These are phyloP conservation scores for Mucor indicus DNA, from an alignment of 371 early-diverging fungal genomes.

Conservation along the genomic window DNA sequence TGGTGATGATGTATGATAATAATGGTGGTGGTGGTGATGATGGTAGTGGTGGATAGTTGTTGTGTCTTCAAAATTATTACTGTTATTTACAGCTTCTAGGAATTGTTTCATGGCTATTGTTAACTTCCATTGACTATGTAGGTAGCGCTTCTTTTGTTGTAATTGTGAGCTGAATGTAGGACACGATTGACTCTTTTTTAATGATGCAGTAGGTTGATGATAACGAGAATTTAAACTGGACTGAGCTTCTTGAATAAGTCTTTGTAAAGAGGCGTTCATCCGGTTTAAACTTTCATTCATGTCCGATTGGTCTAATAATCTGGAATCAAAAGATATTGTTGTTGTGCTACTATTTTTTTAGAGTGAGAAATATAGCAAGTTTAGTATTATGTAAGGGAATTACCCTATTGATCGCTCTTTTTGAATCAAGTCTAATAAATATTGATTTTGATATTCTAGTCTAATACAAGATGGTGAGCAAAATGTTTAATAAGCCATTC, in stretches of 20 bases:
- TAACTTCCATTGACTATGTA: conserved; percentile 15
- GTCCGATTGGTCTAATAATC: background rate
- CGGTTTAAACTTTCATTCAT: no score
- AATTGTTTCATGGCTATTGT: conserved; percentile 13
- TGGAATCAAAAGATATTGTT: background rate
- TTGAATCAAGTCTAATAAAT: conserved; percentile 1
- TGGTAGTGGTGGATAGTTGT: conserved; percentile 2
- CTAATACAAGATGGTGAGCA: background rate
- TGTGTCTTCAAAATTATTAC: background rate
- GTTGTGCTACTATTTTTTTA: no score
- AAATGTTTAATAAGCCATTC: background rate
- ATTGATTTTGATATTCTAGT: conserved; percentile 11
- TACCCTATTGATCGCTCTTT: background rate
- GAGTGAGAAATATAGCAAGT: no score
- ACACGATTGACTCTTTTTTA: no score
- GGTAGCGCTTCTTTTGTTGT: conserved; percentile 14
- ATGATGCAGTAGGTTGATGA: no score
- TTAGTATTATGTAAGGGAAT: no score
- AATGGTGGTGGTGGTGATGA: background rate
- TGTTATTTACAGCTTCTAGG: conserved; percentile 6
- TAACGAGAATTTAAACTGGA: background rate
- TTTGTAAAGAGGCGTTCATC: background rate
- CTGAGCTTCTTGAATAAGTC: no score
- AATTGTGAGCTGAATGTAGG: no score
- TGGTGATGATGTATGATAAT: background rate